These are phyloP conservation scores for Paraglomus occultum DNA, from an alignment of 192 early-diverging fungal species.

Conservation along the genomic window DNA sequence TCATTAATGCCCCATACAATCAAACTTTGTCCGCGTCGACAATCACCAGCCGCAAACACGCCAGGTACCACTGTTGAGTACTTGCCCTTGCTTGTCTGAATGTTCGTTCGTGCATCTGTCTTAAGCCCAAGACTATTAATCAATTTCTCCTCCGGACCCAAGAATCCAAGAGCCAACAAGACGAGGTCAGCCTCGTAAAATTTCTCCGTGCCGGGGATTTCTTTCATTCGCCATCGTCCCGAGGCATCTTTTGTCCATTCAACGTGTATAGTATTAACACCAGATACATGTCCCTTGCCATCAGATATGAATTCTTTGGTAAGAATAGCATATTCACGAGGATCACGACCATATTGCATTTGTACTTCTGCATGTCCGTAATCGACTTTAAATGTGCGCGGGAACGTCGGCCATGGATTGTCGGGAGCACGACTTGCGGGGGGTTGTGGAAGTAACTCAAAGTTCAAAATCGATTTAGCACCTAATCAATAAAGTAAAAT, in stretches of 20 bases:
- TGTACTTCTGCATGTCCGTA: slow-evolving; percentile 95
- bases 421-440: slow-evolving; percentile 76
- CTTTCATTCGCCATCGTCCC: slow-evolving; percentile 86
- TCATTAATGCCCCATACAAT: slow-evolving; percentile 99
- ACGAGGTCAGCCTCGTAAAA: slow-evolving; percentile 89
- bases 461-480: slow-evolving; percentile 87
- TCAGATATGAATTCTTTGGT: slow-evolving; percentile 94
- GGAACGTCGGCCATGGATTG: slow-evolving; percentile 99
- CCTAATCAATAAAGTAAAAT: slow-evolving; percentile 32
- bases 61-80: slow-evolving; percentile 77
- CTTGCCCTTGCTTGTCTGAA: slow-evolving; percentile 71
- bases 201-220: slow-evolving; percentile 82
- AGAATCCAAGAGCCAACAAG: slow-evolving; percentile 93
- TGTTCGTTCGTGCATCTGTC: slow-evolving; percentile 74
- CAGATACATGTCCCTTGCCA: slow-evolving; percentile 75
- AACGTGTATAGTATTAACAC: slow-evolving; percentile 92
- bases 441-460: slow-evolving; percentile 96
- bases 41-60: slow-evolving; percentile 98
- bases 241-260: slow-evolving; percentile 87
- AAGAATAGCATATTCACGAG: slow-evolving; percentile 91
- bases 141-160: slow-evolving; percentile 87
- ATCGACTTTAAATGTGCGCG: slow-evolving; percentile 92
- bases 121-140: slow-evolving; percentile 78
- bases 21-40: slow-evolving; percentile 90
- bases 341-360: slow-evolving; percentile 88